Evolutionary conservation across 1,284 basidiomycete genomes (phyloP), one percentile per base, ranked within the genome.

Genomic region (Sphagnurus paluster): DNA sequence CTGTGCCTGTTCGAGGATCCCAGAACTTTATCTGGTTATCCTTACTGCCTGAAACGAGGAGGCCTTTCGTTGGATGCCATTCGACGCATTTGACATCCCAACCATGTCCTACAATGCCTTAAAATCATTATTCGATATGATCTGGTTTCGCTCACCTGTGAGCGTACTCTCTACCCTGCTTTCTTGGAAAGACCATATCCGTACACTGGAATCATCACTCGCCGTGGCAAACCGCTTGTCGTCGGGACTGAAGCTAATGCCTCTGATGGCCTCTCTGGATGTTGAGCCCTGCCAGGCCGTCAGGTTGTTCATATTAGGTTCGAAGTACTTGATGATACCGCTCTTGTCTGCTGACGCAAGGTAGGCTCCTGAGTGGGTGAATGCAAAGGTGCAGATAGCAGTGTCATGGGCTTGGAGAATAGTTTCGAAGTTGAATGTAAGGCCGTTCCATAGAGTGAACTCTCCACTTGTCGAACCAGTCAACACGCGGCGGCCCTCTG

Each of bases 21-120:
- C 96, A 99, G 67, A 99, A 98, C 62, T 98, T 99, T 68, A 99
- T 93, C 56, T 94, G 81, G 67, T 98, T 98, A 67, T 99, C 97
- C 69, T 98, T 98, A 61, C 90, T 91, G 20, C 97, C 96, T 1
- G 90, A 93, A 2, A 91, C 93, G 14, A 99, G 79, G 5, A 99
- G 74, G 2, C 96, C 95, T 67, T 98, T 98, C 2, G 87, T 93
- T 3, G 93, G 92, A 68, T 99, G 96, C 96, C 96, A 99, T 70
- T 98, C 90, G 1, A 98, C 92, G 58, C 94, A 98, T 63, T 96
- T 92, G 21, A 98, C 96, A 61, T 99, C 96, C 95, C 96, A 99
- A 2, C 95, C 95, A 61, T 99, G 96, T 7, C 94, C 93, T 84
- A 26, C 16, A 45, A 20, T 32, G 29, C 6, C n/a, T 33, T 3